Evolutionary conservation across 441 rosid genomes (phyloP).

Genomic region (Adansonia madagascariensis): DNA sequence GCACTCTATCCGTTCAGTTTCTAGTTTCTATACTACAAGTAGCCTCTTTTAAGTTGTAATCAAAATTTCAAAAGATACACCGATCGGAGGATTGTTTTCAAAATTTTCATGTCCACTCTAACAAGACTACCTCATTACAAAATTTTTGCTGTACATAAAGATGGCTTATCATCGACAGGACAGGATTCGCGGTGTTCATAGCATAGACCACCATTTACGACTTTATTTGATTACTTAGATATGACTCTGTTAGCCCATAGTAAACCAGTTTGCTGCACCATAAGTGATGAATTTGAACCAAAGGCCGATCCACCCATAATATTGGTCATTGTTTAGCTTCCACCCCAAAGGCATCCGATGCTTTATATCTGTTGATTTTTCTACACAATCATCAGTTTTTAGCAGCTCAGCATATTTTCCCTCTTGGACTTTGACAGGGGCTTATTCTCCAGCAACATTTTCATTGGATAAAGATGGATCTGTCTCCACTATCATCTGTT

Average conservation of each 20-base stretch:
- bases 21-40: neutral
- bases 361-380: conserved; percentile 36
- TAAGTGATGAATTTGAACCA: conserved; percentile 78
- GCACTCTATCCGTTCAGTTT: neutral
- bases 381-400: conserved; percentile 18
- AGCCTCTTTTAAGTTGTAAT: neutral
- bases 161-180: neutral
- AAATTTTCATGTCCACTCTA: neutral
- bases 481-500: conserved; percentile 53
- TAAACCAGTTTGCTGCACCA: conserved; percentile 55
- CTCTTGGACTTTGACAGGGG: conserved; percentile 15
- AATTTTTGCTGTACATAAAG: neutral
- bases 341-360: neutral
- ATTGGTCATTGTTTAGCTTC: conserved; percentile 22
- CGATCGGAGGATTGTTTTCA: neutral
- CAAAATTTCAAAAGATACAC: neutral
- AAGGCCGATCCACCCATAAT: conserved; percentile 74
- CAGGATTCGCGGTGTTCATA: neutral
- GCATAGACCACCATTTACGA: neutral
- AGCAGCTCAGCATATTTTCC: conserved; percentile 4
- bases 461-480: conserved; percentile 38
- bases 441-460: conserved; percentile 24
- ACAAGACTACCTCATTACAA: neutral
- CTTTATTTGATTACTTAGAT: conserved; percentile 48
- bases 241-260: conserved; percentile 63